Conservation (phyloP, 2,329 filamentous ascomycete species). For the Ophioceras dolichostomum region DNA sequence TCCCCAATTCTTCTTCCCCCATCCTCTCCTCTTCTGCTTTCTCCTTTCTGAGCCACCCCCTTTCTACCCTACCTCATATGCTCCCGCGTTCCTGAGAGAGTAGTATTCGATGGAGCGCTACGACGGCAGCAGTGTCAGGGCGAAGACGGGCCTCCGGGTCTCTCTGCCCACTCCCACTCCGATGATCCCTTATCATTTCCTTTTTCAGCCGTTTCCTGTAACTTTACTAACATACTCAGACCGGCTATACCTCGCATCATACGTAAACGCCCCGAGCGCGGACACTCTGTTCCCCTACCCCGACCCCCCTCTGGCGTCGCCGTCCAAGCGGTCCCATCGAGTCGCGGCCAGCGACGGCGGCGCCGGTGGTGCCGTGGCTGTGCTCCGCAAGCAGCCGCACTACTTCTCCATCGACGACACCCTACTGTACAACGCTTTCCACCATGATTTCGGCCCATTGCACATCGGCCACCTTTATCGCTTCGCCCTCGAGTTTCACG, state of each 20-base stretch:
- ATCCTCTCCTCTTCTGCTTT: no score
- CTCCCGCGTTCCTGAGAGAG: no score
- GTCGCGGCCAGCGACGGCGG: constrained; percentile 44
- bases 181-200: constrained; percentile 7
- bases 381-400: constrained; percentile 59
- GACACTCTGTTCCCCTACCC: constrained; percentile 82
- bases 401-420: constrained; percentile 94
- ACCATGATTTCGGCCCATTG: constrained; percentile 94
- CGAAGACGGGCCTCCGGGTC: no score
- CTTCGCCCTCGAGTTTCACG: constrained; percentile 91
- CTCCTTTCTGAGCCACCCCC: no score
- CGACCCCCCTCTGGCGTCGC: constrained; percentile 44
- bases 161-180: not conserved
- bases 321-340: constrained; percentile 65
- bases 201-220: constrained; percentile 11
- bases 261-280: constrained; percentile 67
- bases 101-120: no score
- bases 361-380: no score
- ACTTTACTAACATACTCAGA: constrained; percentile 45
- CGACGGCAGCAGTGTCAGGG: no score
- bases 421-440: constrained; percentile 94
- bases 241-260: constrained; percentile 88
- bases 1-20: no score
- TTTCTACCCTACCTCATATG: no score
- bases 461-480: constrained; percentile 96